phyloP scores from a whole-genome alignment of 305 asterid genomes.

The Striga hermonthica region DNA sequence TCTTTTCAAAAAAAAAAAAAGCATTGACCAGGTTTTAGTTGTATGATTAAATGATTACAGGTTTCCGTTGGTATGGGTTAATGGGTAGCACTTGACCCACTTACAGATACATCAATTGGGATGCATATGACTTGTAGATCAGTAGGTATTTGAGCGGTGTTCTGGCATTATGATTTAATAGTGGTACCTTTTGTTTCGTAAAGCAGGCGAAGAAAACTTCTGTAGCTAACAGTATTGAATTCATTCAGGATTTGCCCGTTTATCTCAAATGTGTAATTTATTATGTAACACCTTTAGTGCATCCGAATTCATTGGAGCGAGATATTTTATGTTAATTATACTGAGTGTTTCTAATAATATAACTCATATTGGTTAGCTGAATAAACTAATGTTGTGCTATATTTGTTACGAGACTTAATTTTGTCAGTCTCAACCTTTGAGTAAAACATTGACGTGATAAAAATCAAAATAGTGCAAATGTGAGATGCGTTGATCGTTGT shows the following conservation, averaged over 20 bases:
- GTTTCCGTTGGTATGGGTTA: background rate
- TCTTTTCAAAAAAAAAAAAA: background rate
- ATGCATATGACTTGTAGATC: constrained; percentile 5
- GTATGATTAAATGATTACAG: background rate
- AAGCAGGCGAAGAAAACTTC: background rate
- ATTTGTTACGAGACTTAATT: background rate
- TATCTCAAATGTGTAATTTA: constrained; percentile 5
- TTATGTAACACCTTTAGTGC: background rate
- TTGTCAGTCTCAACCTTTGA: constrained; percentile 1
- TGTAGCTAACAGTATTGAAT: background rate
- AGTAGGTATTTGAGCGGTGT: constrained; percentile 20
- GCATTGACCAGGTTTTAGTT: background rate
- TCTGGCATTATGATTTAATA: constrained; percentile 4
- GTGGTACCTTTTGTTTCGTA: constrained; percentile 1
- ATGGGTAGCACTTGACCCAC: constrained; percentile 17
- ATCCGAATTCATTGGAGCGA: background rate
- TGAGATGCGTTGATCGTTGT: constrained; percentile 11
- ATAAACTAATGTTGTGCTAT: constrained; percentile 1
- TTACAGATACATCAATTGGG: constrained; percentile 19
- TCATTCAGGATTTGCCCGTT: constrained; percentile 8
- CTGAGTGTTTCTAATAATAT: constrained; percentile 18
- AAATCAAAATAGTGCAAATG: constrained; percentile 6
- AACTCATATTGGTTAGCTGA: constrained; percentile 8
- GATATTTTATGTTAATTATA: constrained; percentile 3
- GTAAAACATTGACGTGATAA: constrained; percentile 19